Base-by-base conservation (phyloP, 495 filamentous ascomycete species). In the Lichina pygmaea region DNA sequence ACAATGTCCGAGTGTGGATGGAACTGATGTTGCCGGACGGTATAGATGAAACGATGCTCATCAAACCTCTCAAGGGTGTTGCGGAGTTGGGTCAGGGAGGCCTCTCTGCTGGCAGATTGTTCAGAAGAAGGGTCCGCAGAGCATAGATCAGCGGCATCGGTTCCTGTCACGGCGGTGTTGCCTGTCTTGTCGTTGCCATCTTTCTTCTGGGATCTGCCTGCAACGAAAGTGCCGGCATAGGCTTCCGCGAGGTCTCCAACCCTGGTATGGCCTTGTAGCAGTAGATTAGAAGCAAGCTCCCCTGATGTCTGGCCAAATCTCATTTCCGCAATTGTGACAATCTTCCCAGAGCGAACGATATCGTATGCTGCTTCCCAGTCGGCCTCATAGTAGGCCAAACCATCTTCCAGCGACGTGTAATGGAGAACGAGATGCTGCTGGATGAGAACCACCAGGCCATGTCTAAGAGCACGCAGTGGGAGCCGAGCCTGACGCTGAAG, bases 341-440 rank as follows among this genome's bases (percentile, higher is more conserved):
- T 80, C 57, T 84, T 86, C 7, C 82, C 85, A 15, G 71, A 69
- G 31, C 86, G 78, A 13, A 81, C 61, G 34, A 95, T 66, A 49
- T 71, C 71, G 56, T 95, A 94, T 43, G 81, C 75, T 30, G 77
- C 66, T 42, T 70, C 62, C 52, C 70, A 59, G 46, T 89, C 77
- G 24, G 81, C 77, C 52, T 91, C 78, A 60, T 94, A 95, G 54
- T 73, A 71, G 24, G 81, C 78, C 34, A 65, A 54, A 34, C 66
- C 68, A 46, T 72, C 66, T 45, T 76, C 69, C 37, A 62, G 52
- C 37, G 81, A 72, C 46, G 71, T 68, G 50, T 75, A 70, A 58
- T 86, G 76, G 54, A 75, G 78, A 9, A 92, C 68, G 13, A 99
- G 69, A 49, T 86, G 81, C 52, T 91, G 75, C 56, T 95, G 89